Conservation (phyloP, 2,329 filamentous ascomycete genomes). For the Chaetomiaceae sp. region DNA sequence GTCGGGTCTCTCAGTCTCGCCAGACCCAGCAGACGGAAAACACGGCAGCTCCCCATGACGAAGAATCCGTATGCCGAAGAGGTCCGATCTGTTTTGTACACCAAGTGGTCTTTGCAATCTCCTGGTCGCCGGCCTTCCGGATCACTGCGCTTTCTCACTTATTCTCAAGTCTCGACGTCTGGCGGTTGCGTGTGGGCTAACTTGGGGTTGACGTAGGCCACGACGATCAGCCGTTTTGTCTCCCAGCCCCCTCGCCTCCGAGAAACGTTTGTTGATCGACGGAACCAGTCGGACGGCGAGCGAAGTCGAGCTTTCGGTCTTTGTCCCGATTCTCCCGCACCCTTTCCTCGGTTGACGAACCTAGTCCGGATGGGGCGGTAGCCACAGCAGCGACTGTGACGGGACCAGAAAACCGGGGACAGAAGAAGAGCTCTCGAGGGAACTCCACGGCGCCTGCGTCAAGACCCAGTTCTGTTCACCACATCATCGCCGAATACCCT, state of each 20-base stretch:
- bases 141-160: background rate
- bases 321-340: conserved; percentile 15
- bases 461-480: background rate
- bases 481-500: background rate
- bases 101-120: background rate
- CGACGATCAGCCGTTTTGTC: background rate
- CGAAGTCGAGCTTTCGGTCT: background rate
- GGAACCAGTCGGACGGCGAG: background rate
- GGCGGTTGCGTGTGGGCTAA: background rate
- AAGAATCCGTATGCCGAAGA: conserved; percentile 9
- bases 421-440: background rate
- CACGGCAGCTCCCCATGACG: conserved; percentile 3
- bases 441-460: background rate
- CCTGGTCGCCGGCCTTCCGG: background rate
- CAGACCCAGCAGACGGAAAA: background rate
- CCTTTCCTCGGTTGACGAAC: conserved; percentile 4
- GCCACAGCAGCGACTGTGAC: conserved; percentile 10
- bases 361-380: conserved; percentile 16
- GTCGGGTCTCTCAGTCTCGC: too few relatives aligned
- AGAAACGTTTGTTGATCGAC: background rate
- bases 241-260: background rate
- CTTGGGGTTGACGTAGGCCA: conserved; percentile 11
- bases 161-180: background rate
- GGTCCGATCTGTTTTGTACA: background rate
- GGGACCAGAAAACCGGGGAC: conserved; percentile 4